Percentiles rank a stretch among this genome's conserved stretches.
Evolutionary conservation across 306 rosid genomes (phyloP).

Genomic region (Prosopis cineraria): DNA sequence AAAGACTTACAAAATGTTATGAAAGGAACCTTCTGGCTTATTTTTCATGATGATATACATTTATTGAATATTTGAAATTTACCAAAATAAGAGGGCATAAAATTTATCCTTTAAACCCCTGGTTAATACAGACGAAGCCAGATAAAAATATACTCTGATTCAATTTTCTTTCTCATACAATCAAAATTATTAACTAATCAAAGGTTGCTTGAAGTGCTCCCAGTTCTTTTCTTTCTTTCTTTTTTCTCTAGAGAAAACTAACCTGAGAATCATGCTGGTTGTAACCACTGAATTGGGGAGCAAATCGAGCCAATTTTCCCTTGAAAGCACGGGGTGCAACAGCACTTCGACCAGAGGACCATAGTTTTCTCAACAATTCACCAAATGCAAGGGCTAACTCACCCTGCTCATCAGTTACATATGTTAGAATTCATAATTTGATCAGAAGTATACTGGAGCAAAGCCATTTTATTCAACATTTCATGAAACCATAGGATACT

Average conservation of each 20-base stretch:
- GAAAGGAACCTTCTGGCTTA: slow-evolving; percentile 2
- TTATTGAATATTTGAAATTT: background rate
- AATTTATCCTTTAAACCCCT: background rate
- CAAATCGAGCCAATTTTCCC: slow-evolving; percentile 94
- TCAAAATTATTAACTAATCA: slow-evolving; percentile 20
- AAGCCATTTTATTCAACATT: slow-evolving; percentile 6
- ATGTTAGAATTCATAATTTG: slow-evolving; percentile 31
- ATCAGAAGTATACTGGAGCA: slow-evolving; percentile 23
- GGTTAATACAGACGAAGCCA: background rate
- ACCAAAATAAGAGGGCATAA: background rate
- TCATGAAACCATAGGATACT: slow-evolving; percentile 19
- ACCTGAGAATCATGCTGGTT: slow-evolving; percentile 99
- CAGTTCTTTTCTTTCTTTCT: background rate
- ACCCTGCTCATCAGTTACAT: slow-evolving; percentile 65
- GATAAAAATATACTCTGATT: background rate
- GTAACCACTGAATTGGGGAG: slow-evolving; percentile 99
- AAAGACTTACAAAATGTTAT: background rate
- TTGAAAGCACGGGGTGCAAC: slow-evolving; percentile 91
- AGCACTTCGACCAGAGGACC: slow-evolving; percentile 88
- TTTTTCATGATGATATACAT: background rate
- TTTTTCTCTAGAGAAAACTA: slow-evolving; percentile 33
- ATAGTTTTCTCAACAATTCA: slow-evolving; percentile 87
- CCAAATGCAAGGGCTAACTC: slow-evolving; percentile 97
- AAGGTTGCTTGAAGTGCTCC: slow-evolving; percentile 11
- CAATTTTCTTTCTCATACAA: slow-evolving; percentile 6